Evolutionary conservation across 2,329 filamentous ascomycete genomes (phyloP), one percentile per base, ranked within the genome.

Genomic region (Helicocarpus griseus): DNA sequence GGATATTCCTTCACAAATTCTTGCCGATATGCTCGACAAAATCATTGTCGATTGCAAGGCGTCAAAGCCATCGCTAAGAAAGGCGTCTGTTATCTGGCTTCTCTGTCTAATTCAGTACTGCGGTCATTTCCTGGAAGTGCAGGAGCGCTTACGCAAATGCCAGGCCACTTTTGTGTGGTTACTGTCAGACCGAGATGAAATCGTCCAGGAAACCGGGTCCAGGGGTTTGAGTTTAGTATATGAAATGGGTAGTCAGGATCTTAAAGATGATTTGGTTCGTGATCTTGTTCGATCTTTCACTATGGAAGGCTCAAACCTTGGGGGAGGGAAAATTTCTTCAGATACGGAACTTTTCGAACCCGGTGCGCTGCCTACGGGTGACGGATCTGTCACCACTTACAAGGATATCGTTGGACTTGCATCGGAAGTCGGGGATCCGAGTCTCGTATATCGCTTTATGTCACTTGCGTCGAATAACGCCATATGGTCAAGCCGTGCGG

Each of bases 391-490:
- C 51, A 96, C 89, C 0, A 97, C 91, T 0, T 98, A 98, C 73
- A 95, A 95, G 65, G 93, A 98, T 63, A 97, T 98, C 58, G 87
- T 98, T 68, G 93, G 79, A 59, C 75, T 98, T 45, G 93, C 93
- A n/a, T 88, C 91, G 40, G 93, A 98, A 70, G 90, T 96, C 31
- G 93, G 93, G 9, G 91, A 98, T 62, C 91, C 93, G 53, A 90
- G 87, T 59, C 75, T 98, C n/a, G 87, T 97, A 1, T 98, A 98
- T 73, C 89, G 90, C 55, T 97, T 98, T 71, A 98, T 98, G 93
- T 91, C 90, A 0, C 77, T 98, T 58, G 93, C 93, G 2, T 89
- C 89, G 1, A 95, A 96, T 62, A 94, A 95, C 45, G 89, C 90
- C 0, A 94, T 95, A 14, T 98, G 93, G 93, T 91, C 89, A 1